Base-by-base conservation (phyloP, 805 yeast species). In the Schwanniomyces sp. region DNA sequence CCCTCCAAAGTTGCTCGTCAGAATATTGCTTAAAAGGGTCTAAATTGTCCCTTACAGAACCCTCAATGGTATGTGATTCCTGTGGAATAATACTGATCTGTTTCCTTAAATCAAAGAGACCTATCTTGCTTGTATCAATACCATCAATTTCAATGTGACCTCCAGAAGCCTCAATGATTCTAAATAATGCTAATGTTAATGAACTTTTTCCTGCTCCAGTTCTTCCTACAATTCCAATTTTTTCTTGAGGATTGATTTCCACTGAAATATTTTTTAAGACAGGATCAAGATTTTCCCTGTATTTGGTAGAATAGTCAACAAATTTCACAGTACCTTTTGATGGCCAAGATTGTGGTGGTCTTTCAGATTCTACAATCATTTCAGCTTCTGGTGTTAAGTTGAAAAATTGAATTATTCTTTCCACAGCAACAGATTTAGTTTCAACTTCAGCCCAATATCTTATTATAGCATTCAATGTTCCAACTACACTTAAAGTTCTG, bases 151-250 rank as follows among this genome's bases (percentile, higher is more conserved):
- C 46, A 29, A 84, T 79, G 11, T 51, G 49, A 2, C 89, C 88
- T 0, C 50, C 40, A 29, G 68, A 66, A 42, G 81, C 61, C 61
- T 83, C 88, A 12, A 75, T 66, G 42, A 84, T 59, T 54, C 88
- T 68, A 59, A 75, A 84, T 46, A 84, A 63, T 1, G 87, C 86
- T 9, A 82, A 75, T 83, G 83, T 83, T 42, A 84, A 80, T 2
- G 88, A 77, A 1, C 84, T 71, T 65, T 84, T 84, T 42, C 96
- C 96, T 3, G 96, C 95, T 56, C 96, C 96, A 0, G 96, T 89
- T 62, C 96, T 78, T 37, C 96, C 96, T 71, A 92, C 86, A 47
- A 89, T 84, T 43, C 96, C 96, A 55, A 89, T 78, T 59, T 86
- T 88, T 62, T 88, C 89, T n/a, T 76, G 70, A 0, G 84, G 78